phyloP scores from a whole-genome alignment of 2,329 filamentous ascomycete genomes.

The Purpureocillium lavendulum region DNA sequence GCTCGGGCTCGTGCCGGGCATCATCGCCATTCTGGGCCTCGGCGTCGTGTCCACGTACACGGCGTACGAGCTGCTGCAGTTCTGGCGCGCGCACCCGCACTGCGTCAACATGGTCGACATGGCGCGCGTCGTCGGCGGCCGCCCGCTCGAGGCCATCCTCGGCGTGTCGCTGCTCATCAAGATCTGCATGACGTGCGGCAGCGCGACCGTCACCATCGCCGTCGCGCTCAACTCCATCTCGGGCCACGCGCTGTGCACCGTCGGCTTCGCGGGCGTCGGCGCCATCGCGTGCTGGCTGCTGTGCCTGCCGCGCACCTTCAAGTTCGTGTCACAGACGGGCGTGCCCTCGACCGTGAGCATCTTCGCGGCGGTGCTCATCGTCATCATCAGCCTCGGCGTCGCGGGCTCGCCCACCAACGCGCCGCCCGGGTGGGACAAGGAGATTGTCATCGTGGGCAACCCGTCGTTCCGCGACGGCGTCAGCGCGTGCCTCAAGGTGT shows the following conservation, averaged over 20 bases:
- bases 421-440: constrained; percentile 16
- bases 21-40: constrained; percentile 58
- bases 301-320: constrained; percentile 61
- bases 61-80: constrained; percentile 47
- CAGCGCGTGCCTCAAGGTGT: constrained; percentile 23
- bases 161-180: constrained; percentile 61
- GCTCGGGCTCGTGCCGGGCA: constrained; percentile 57
- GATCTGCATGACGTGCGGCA: constrained; percentile 62
- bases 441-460: constrained; percentile 18
- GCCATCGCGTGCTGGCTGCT: constrained; percentile 54
- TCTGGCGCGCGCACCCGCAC: constrained; percentile 60
- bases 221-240: constrained; percentile 64
- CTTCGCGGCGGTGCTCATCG: constrained; percentile 24
- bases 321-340: constrained; percentile 21
- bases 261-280: constrained; percentile 55
- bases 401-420: constrained; percentile 17
- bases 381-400: constrained; percentile 26
- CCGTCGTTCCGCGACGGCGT: constrained; percentile 22
- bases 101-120: constrained; percentile 65
- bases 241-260: constrained; percentile 53
- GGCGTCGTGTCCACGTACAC: constrained; percentile 57
- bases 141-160: constrained; percentile 14
- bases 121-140: constrained; percentile 41
- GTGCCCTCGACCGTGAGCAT: constrained; percentile 24
- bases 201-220: constrained; percentile 58